A percentile compares a stretch with the other conserved stretches of the same genome.
These are phyloP conservation scores for Argentina anserina DNA, from an alignment of 306 rosid species.

Conservation along the genomic window DNA sequence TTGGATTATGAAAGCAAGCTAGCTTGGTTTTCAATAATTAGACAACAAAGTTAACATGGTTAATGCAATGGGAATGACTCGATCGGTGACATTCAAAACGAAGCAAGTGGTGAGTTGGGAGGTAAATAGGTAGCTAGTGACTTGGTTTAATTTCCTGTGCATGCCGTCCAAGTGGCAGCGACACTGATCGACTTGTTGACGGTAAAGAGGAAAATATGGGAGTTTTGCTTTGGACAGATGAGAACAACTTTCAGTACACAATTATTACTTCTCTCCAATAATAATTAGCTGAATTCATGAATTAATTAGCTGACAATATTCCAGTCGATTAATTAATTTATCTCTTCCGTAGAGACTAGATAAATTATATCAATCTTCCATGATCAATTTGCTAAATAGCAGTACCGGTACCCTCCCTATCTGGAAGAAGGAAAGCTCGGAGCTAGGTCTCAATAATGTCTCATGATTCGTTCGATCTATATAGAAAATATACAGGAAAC, in stretches of 20 bases:
- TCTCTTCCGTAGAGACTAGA: not conserved
- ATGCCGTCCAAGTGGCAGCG: conserved; percentile 20
- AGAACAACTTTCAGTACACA: not conserved
- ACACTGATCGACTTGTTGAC: not conserved
- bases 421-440: not conserved
- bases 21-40: not conserved
- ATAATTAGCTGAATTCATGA: not conserved
- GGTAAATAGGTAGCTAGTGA: too few relatives aligned
- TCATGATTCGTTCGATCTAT: too few relatives aligned
- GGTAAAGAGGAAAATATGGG: not conserved
- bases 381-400: not conserved
- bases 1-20: not conserved
- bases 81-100: too few relatives aligned
- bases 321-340: not conserved
- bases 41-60: not conserved
- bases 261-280: not conserved
- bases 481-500: not conserved
- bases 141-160: too few relatives aligned
- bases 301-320: not conserved
- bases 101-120: too few relatives aligned
- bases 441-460: too few relatives aligned
- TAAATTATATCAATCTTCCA: too few relatives aligned
- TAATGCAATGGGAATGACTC: too few relatives aligned
- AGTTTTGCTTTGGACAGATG: not conserved
- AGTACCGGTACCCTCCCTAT: too few relatives aligned